phyloP scores from a whole-genome alignment of 768 basidiomycete genomes.

The Mycena epipterygia region DNA sequence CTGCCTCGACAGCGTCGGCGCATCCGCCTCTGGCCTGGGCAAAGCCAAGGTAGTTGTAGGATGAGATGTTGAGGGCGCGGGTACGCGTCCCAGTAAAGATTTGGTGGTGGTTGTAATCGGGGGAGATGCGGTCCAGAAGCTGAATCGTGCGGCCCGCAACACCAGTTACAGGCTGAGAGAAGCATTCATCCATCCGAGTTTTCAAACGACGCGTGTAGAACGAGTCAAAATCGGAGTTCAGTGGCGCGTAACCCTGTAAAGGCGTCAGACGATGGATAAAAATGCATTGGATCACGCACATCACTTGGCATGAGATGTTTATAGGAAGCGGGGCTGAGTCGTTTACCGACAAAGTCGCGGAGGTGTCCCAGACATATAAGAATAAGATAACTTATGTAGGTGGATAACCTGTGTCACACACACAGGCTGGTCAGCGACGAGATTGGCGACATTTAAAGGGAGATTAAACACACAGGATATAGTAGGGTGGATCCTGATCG shows the following conservation, averaged over 20 bases:
- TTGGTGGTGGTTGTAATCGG: slow-evolving; percentile 86
- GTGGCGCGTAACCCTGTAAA: slow-evolving; percentile 90
- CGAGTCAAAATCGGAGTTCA: slow-evolving; percentile 98
- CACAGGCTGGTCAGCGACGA: no score
- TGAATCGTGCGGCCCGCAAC: slow-evolving; percentile 96
- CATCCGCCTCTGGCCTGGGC: slow-evolving; percentile 94
- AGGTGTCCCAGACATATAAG: slow-evolving; percentile 93
- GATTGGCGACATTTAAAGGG: no score
- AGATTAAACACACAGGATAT: no score
- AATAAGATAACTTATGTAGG: slow-evolving; percentile 78
- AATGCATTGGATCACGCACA: slow-evolving; percentile 62
- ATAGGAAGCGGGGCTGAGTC: slow-evolving; percentile 76
- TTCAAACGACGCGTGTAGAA: slow-evolving; percentile 99
- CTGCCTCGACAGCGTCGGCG: slow-evolving; percentile 92
- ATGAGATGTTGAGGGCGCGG: slow-evolving; percentile 95
- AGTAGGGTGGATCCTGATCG: slow-evolving; percentile 93
- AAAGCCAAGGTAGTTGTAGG: slow-evolving; percentile 99
- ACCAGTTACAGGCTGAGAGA: slow-evolving; percentile 92
- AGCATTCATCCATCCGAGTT: slow-evolving; percentile 94
- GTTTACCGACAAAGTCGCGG: slow-evolving; percentile 97
- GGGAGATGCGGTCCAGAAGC: slow-evolving; percentile 85
- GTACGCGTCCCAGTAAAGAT: slow-evolving; percentile 83
- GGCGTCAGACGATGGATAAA: background rate
- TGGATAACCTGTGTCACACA: no score
- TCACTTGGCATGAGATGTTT: slow-evolving; percentile 86